Percentiles rank a stretch among this genome's conserved stretches.
These are phyloP conservation scores for Neurospora africana DNA, from an alignment of 495 filamentous ascomycete genomes.

Conservation along the genomic window DNA sequence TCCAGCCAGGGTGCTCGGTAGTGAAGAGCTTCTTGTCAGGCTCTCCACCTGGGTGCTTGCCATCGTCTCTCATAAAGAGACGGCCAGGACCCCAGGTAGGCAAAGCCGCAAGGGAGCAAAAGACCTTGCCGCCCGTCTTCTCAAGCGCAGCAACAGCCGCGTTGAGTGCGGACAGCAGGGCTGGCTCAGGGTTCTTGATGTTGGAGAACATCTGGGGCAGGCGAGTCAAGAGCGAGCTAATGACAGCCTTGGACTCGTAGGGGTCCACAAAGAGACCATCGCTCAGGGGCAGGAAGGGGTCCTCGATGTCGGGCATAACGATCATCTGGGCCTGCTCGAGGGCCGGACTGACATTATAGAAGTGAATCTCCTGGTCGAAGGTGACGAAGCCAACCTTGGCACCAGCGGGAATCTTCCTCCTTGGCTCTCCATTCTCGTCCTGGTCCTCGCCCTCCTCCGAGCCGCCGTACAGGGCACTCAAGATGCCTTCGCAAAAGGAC, in stretches of 20 bases:
- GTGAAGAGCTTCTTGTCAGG: conserved; percentile 85
- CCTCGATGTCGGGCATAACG: conserved; percentile 96
- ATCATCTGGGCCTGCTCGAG: conserved; percentile 93
- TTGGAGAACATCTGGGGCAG: conserved; percentile 77
- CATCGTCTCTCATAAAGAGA: conserved; percentile 75
- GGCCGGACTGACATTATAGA: conserved; percentile 79
- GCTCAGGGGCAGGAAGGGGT: conserved; percentile 88
- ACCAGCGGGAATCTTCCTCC: conserved; percentile 58
- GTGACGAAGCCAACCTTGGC: conserved; percentile 92
- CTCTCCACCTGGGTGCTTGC: conserved; percentile 76
- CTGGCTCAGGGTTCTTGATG: conserved; percentile 80
- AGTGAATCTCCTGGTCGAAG: conserved; percentile 91
- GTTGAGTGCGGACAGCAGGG: conserved; percentile 71
- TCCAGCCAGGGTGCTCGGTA: conserved; percentile 79
- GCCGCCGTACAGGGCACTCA: conserved; percentile 68
- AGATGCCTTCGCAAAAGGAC: conserved; percentile 82
- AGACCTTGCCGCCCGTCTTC: conserved; percentile 81
- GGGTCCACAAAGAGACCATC: conserved; percentile 94
- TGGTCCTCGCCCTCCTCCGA: conserved; percentile 37
- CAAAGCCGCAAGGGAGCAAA: conserved; percentile 73
- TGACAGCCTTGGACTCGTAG: conserved; percentile 79
- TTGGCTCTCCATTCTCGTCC: conserved; percentile 47
- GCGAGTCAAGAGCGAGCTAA: conserved; percentile 68
- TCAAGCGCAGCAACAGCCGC: conserved; percentile 72
- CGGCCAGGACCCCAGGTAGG: conserved; percentile 85